These are phyloP conservation scores for Cladosporium velox DNA, from an alignment of 2,329 filamentous ascomycete genomes.

Conservation along the genomic window DNA sequence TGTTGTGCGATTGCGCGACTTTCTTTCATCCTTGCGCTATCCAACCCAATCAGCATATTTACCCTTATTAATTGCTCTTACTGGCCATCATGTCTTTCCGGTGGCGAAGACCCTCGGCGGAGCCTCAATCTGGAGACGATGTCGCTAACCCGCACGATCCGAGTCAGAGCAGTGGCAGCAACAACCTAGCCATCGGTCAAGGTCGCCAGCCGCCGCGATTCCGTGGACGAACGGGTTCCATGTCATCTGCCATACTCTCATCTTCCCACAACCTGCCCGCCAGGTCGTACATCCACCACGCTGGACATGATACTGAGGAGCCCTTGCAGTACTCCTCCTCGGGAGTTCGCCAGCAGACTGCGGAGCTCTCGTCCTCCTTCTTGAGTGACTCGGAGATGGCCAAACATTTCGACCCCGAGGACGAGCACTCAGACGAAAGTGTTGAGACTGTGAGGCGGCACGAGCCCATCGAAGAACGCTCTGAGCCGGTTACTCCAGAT, in stretches of 20 bases:
- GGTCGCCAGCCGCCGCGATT: slow-evolving; percentile 20
- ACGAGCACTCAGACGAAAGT: slow-evolving; percentile 21
- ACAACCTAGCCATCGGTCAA: slow-evolving; percentile 17
- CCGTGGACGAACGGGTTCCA: slow-evolving; percentile 21
- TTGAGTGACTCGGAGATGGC: slow-evolving; percentile 37
- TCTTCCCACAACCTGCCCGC: slow-evolving; percentile 37
- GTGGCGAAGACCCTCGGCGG: slow-evolving; percentile 23
- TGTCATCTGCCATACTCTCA: slow-evolving; percentile 29
- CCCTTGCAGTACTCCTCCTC: slow-evolving; percentile 41
- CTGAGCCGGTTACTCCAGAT: slow-evolving; percentile 37
- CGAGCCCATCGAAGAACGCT: slow-evolving; percentile 38
- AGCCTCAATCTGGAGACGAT: slow-evolving; percentile 26
- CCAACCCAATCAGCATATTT: neutral
- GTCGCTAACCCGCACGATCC: slow-evolving; percentile 19
- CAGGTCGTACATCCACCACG: slow-evolving; percentile 40
- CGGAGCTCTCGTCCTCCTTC: slow-evolving; percentile 41
- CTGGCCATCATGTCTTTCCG: slow-evolving; percentile 22
- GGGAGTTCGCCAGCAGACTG: slow-evolving; percentile 42
- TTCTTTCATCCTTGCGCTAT: slow-evolving; percentile 11
- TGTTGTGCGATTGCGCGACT: slow-evolving; percentile 17
- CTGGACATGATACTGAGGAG: slow-evolving; percentile 38
- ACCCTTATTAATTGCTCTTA: slow-evolving; percentile 21
- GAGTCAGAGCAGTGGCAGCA: slow-evolving; percentile 7
- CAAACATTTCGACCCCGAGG: slow-evolving; percentile 20
- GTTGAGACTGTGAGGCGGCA: slow-evolving; percentile 23